phyloP scores from a whole-genome alignment of 169 alveolate genomes.

The Cyclospora cayetanensis region DNA sequence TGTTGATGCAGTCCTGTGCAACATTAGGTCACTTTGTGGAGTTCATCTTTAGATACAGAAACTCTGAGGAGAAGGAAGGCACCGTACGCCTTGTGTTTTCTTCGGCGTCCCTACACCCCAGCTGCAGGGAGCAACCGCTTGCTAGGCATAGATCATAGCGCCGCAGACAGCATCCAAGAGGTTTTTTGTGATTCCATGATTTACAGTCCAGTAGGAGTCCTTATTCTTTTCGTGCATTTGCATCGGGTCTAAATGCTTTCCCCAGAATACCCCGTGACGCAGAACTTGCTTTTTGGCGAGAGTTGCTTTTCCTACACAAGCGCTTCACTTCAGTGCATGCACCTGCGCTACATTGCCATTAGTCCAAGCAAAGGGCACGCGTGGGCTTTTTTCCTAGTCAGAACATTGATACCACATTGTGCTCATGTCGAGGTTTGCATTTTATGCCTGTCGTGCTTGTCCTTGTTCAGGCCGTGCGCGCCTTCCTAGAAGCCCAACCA shows the following conservation, averaged over 20 bases:
- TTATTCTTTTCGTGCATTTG: too few relatives aligned
- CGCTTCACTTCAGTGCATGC: neutral
- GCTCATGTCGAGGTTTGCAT: neutral
- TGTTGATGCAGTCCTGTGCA: conserved; percentile 77
- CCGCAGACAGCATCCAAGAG: too few relatives aligned
- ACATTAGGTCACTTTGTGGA: conserved; percentile 74
- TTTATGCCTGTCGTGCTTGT: neutral
- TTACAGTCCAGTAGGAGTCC: too few relatives aligned
- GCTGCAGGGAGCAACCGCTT: too few relatives aligned
- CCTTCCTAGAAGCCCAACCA: conserved; percentile 84
- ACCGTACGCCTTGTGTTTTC: too few relatives aligned
- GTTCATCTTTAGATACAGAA: conserved; percentile 55
- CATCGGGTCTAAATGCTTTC: neutral
- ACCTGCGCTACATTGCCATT: neutral
- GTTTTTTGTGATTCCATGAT: too few relatives aligned
- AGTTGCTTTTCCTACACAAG: neutral
- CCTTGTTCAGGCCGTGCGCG: conserved; percentile 78
- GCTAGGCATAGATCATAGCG: too few relatives aligned
- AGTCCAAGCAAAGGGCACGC: neutral
- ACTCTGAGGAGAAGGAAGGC: conserved; percentile 68
- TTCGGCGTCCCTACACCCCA: too few relatives aligned
- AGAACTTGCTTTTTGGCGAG: neutral
- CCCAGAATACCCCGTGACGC: neutral
- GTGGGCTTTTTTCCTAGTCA: neutral
- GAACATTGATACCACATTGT: neutral